A percentile compares a stretch with the other conserved stretches of the same genome.
phyloP scores from a whole-genome alignment of 2,329 filamentous ascomycete genomes.

The Sclerotinia spermophila region DNA sequence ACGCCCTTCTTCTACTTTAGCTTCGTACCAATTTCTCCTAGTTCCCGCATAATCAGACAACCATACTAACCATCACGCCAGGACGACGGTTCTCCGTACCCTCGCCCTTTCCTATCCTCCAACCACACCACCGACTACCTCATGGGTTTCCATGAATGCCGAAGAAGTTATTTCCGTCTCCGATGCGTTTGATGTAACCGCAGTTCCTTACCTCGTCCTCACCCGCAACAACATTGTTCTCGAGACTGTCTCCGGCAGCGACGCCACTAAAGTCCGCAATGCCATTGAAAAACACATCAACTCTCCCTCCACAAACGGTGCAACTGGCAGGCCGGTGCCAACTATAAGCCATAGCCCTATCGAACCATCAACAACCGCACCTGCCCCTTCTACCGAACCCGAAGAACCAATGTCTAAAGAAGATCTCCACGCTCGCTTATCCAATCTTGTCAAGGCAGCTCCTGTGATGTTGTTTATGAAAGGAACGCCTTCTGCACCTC shows the following conservation, averaged over 20 bases:
- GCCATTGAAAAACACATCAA: constrained; percentile 72
- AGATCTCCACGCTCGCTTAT: constrained; percentile 76
- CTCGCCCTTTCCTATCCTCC: constrained; percentile 64
- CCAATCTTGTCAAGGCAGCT: constrained; percentile 86
- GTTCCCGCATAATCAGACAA: constrained; percentile 59
- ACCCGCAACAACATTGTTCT: constrained; percentile 71
- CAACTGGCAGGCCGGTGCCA: constrained; percentile 24
- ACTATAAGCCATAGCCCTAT: constrained; percentile 37
- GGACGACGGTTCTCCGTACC: constrained; percentile 79
- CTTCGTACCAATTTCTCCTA: constrained; percentile 84
- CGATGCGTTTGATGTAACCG: constrained; percentile 89
- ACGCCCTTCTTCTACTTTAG: constrained; percentile 59
- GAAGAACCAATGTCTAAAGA: constrained; percentile 65
- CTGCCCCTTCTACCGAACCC: constrained; percentile 31
- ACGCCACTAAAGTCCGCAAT: constrained; percentile 77
- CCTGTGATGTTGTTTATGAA: constrained; percentile 99
- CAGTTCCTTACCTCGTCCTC: constrained; percentile 88
- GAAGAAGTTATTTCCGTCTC: constrained; percentile 91
- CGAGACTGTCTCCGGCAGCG: constrained; percentile 85
- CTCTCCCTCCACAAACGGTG: constrained; percentile 1
- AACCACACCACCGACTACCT: constrained; percentile 59
- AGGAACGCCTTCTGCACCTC: constrained; percentile 80
- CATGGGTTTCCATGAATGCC: constrained; percentile 88
- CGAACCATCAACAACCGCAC: constrained; percentile 23
- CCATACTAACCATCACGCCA: constrained; percentile 47